These are phyloP conservation scores for Aureobasidium subglaciale DNA, from an alignment of 2,329 filamentous ascomycete genomes.

Conservation along the genomic window DNA sequence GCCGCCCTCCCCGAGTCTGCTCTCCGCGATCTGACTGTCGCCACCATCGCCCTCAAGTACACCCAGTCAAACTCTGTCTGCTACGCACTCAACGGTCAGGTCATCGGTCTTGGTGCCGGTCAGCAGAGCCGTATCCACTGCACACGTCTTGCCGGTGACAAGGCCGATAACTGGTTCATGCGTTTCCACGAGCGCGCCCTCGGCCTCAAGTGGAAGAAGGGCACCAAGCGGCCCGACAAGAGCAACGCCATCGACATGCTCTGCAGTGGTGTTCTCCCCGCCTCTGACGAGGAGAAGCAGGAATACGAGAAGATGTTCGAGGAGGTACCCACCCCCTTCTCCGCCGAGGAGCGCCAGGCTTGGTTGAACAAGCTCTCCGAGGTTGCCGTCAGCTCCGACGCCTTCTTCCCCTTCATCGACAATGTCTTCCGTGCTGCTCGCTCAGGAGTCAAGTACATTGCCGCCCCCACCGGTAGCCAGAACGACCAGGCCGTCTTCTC, in stretches of 20 bases:
- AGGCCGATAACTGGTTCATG: conserved; percentile 99
- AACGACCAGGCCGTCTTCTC: conserved; percentile 77
- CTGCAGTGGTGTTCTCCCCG: conserved; percentile 82
- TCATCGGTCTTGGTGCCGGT: conserved; percentile 88
- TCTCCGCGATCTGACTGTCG: conserved; percentile 82
- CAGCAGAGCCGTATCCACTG: conserved; percentile 98
- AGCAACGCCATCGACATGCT: conserved; percentile 96
- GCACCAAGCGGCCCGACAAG: conserved; percentile 93
- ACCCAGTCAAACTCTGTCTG: conserved; percentile 99
- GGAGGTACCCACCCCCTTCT: conserved; percentile 76
- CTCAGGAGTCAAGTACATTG: conserved; percentile 92
- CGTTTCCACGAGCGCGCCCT: conserved; percentile 90
- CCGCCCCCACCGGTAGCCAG: conserved; percentile 83
- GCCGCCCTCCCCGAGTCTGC: conserved; percentile 66
- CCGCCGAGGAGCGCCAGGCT: conserved; percentile 70
- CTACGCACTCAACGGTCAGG: conserved; percentile 89
- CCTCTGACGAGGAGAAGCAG: conserved; percentile 73
- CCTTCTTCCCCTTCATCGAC: conserved; percentile 98
- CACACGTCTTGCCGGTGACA: conserved; percentile 93
- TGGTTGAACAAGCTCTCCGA: conserved; percentile 78
- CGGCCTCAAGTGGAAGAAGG: conserved; percentile 91
- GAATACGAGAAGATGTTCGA: conserved; percentile 88
- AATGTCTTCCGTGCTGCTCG: conserved; percentile 88
- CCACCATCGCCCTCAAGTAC: conserved; percentile 96
- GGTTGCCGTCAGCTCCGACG: conserved; percentile 86